A percentile compares a stretch with the other conserved stretches of the same genome.
Evolutionary conservation across 805 yeast species (phyloP).

Genomic region (Priceomyces haplophilus): DNA sequence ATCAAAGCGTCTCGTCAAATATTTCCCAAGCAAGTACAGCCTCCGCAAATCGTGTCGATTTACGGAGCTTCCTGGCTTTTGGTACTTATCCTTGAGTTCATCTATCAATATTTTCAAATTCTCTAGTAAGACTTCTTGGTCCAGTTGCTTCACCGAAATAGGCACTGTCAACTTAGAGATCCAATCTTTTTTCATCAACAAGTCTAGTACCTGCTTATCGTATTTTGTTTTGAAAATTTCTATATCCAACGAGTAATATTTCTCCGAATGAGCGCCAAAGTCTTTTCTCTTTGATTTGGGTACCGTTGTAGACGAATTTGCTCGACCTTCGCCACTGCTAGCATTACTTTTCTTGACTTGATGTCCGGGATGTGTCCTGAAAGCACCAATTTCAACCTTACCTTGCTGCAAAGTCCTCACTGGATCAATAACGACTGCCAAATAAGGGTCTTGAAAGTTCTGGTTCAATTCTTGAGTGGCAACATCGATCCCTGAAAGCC

Average conservation of each 20-base stretch:
- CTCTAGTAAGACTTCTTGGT: conserved; percentile 9
- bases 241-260: conserved; percentile 65
- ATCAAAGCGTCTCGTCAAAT: conserved; percentile 8
- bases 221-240: conserved; percentile 52
- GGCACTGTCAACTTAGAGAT: conserved; percentile 12
- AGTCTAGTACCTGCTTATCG: conserved; percentile 39
- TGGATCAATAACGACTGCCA: conserved; percentile 88
- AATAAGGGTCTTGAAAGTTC: conserved; percentile 84
- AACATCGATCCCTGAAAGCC: conserved; percentile 92
- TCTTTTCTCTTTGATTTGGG: conserved; percentile 57
- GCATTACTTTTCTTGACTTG: conserved; percentile 8
- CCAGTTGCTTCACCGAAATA: conserved; percentile 4
- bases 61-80: conserved; percentile 3
- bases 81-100: conserved; percentile 7
- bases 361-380: conserved; percentile 61
- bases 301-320: background rate
- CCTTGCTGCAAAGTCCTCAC: conserved; percentile 60
- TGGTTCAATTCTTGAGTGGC: conserved; percentile 85
- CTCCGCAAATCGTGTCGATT: background rate
- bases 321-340: background rate
- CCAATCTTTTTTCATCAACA: conserved; percentile 24
- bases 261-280: conserved; percentile 67
- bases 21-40: conserved; percentile 1
- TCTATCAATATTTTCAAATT: conserved; percentile 9
- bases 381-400: conserved; percentile 82